Conservation (phyloP, 768 basidiomycete genomes). For the Suillus placidus region DNA sequence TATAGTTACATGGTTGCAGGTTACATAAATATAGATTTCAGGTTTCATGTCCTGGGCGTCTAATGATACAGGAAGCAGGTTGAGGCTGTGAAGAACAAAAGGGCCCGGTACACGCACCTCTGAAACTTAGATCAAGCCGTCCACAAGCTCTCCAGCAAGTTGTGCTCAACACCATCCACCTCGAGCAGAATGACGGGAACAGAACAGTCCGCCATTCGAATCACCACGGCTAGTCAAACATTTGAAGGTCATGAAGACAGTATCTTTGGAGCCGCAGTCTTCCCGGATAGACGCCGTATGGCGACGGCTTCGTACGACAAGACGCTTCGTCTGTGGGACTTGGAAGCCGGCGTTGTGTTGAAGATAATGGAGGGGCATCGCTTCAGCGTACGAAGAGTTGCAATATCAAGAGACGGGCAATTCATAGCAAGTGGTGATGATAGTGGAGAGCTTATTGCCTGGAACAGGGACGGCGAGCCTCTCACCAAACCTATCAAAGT, state of each 20-base stretch:
- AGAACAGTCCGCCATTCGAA: neutral
- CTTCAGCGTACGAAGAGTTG: neutral
- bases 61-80: no score
- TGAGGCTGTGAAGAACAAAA: no score
- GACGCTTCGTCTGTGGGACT: neutral
- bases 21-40: no score
- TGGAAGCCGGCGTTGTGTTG: neutral
- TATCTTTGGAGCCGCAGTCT: neutral
- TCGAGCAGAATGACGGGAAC: neutral
- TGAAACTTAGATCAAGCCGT: no score
- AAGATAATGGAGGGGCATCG: neutral
- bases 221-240: neutral
- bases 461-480: no score
- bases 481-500: no score
- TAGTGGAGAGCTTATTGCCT: neutral
- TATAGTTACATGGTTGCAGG: no score
- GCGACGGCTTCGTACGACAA: neutral
- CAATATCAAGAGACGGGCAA: neutral
- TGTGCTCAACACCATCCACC: no score
- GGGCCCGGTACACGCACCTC: no score
- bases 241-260: neutral
- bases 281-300: slow-evolving; percentile 14
- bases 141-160: no score
- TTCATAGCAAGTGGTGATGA: neutral
- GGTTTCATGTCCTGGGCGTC: no score